These are phyloP conservation scores for Psidium friedrichsthalianum DNA, from an alignment of 345 rosid genomes.

Conservation along the genomic window DNA sequence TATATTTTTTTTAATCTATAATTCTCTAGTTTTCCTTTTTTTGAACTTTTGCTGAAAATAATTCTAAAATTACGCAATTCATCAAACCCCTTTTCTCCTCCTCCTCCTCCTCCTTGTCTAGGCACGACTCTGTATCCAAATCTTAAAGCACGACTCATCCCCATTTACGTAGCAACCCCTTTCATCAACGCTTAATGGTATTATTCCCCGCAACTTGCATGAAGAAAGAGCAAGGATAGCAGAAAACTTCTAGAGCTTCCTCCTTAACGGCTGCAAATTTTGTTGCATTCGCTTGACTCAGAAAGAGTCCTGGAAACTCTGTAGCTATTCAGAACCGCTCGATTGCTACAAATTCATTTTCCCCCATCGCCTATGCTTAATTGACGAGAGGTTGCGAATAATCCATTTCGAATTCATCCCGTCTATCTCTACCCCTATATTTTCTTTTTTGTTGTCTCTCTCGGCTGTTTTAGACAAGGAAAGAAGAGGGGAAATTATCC, in stretches of 20 bases:
- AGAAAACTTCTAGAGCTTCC: neutral
- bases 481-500: no score
- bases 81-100: accelerated
- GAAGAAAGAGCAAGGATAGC: neutral
- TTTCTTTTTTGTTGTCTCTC: no score
- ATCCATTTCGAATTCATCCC: neutral
- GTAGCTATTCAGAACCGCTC: neutral
- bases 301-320: neutral
- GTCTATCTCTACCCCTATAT: neutral
- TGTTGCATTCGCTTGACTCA: neutral
- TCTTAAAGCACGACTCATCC: neutral
- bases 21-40: no score
- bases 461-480: no score
- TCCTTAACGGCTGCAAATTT: neutral
- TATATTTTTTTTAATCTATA: no score
- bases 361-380: neutral
- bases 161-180: neutral
- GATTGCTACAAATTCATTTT: neutral
- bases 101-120: no score
- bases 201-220: neutral
- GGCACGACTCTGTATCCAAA: neutral
- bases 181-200: neutral
- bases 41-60: no score
- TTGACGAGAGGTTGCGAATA: neutral
- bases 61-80: neutral